phyloP scores from a whole-genome alignment of 306 rosid species.

The Rubus idaeus region DNA sequence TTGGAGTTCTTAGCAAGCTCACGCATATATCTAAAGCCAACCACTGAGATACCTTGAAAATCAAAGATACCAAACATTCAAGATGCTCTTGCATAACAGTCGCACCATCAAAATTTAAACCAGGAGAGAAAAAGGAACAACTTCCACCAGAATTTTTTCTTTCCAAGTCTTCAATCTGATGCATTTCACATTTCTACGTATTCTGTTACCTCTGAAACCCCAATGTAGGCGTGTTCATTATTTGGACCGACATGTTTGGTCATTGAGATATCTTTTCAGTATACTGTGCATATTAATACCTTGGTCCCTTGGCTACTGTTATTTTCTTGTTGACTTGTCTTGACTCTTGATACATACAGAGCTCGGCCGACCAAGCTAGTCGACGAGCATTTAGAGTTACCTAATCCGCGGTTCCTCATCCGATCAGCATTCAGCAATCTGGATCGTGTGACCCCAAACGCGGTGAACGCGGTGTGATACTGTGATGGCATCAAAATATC shows the following conservation, averaged over 20 bases:
- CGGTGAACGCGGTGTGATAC: not conserved
- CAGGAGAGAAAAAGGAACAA: not conserved
- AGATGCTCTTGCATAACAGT: not conserved
- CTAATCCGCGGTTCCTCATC: not conserved
- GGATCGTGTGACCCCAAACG: not conserved
- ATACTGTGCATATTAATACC: not conserved
- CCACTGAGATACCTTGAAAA: not conserved
- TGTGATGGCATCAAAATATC: not conserved
- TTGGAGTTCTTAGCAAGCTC: no score
- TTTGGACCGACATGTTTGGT: constrained; percentile 12
- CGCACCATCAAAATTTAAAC: not conserved
- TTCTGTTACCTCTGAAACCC: no score
- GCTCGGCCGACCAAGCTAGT: not conserved
- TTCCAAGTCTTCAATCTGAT: not conserved
- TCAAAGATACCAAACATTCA: not conserved
- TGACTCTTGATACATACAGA: not conserved
- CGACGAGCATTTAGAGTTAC: not conserved
- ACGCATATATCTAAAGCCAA: not conserved
- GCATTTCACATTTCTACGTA: no score
- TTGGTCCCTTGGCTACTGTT: constrained; percentile 2
- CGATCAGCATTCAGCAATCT: not conserved
- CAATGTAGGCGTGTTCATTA: not conserved
- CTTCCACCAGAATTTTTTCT: not conserved
- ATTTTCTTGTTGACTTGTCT: not conserved
- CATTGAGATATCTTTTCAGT: constrained; percentile 7